Evolutionary conservation across 225 moss, liverwort and hornwort genomes (phyloP).

Genomic region (Asterella californica): DNA sequence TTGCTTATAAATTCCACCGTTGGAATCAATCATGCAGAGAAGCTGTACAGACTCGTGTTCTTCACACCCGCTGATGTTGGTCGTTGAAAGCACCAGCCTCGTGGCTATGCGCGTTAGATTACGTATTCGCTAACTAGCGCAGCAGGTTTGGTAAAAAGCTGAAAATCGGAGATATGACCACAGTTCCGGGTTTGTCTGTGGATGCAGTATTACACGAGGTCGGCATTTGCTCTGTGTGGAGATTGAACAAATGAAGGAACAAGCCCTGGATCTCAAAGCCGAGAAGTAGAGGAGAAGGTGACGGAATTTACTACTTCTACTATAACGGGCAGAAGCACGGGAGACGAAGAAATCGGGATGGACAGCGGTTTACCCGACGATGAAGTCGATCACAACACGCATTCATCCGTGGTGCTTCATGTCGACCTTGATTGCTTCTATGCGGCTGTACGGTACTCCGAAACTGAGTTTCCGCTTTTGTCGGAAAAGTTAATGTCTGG

Average conservation of each 20-base stretch:
- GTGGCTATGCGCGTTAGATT: background rate
- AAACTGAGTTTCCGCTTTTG: background rate
- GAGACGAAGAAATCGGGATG: conserved; percentile 17
- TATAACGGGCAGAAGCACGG: background rate
- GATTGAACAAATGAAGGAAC: background rate
- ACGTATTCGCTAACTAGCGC: background rate
- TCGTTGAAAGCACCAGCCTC: background rate
- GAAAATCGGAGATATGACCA: background rate
- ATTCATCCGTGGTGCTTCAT: conserved; percentile 85
- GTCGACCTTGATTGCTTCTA: conserved; percentile 98
- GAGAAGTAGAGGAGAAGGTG: background rate
- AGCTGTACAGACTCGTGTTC: background rate
- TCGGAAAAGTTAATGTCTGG: background rate
- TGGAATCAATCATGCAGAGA: background rate
- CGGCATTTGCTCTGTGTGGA: background rate
- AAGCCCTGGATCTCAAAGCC: background rate
- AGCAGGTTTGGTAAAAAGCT: background rate
- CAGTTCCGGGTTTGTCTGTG: background rate
- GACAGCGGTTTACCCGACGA: conserved; percentile 25
- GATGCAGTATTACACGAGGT: background rate
- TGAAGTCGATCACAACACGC: conserved; percentile 61
- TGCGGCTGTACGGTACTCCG: conserved; percentile 54
- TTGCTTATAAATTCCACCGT: background rate
- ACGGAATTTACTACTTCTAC: background rate
- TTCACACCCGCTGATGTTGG: background rate